These are phyloP conservation scores for Solanum chiquidenum DNA, from an alignment of 257 asterid genomes.

Conservation along the genomic window DNA sequence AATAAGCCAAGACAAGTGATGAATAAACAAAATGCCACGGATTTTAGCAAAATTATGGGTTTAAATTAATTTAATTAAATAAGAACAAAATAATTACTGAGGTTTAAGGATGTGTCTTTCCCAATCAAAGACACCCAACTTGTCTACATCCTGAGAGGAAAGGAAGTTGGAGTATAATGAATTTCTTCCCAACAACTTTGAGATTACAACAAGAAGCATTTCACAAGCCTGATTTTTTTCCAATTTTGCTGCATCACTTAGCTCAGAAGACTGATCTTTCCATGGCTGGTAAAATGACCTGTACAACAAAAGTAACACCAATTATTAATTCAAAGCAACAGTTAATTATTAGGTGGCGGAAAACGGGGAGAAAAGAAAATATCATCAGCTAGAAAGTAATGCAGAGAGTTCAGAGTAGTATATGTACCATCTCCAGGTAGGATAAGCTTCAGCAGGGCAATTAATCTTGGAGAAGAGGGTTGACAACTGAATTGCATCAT, in stretches of 20 bases:
- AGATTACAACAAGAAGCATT: constrained; percentile 39
- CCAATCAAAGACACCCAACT: constrained; percentile 42
- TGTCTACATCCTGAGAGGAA: constrained; percentile 29
- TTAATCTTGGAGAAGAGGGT: constrained; percentile 44
- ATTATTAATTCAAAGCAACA: not conserved
- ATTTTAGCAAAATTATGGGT: not conserved
- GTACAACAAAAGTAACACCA: not conserved
- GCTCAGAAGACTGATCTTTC: constrained; percentile 43
- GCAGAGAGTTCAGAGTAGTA: not conserved
- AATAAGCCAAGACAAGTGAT: not conserved
- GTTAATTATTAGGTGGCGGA: not conserved
- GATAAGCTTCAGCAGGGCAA: constrained; percentile 69
- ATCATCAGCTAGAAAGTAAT: not conserved
- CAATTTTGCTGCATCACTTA: constrained; percentile 21
- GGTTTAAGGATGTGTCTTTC: constrained; percentile 37
- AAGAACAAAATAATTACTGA: constrained; percentile 1
- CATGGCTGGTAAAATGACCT: constrained; percentile 81
- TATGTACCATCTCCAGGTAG: constrained; percentile 83
- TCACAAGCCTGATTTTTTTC: constrained; percentile 75
- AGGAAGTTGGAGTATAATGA: constrained; percentile 22
- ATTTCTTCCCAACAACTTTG: constrained; percentile 31
- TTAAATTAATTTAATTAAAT: not conserved
- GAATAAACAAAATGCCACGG: not conserved
- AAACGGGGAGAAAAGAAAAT: not conserved
- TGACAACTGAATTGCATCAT: constrained; percentile 22